phyloP scores from a whole-genome alignment of 2,329 filamentous ascomycete genomes.

The Epichloe scottii region DNA sequence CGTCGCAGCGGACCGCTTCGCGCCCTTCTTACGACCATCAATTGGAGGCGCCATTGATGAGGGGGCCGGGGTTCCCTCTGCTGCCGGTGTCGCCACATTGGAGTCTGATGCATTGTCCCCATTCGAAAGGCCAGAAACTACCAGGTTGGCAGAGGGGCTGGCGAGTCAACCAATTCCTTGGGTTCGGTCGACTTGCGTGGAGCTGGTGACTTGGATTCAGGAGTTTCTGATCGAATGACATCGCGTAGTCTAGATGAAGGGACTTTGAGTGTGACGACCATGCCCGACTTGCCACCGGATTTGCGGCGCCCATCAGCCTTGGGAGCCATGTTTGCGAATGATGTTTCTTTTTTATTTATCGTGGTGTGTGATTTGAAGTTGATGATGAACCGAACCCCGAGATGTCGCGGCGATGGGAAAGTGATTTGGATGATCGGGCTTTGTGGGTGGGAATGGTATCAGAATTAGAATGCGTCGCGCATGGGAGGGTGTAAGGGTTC shows the following conservation, averaged over 20 bases:
- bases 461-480: not conserved
- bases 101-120: slow-evolving; percentile 48
- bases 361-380: slow-evolving; percentile 6
- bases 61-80: slow-evolving; percentile 42
- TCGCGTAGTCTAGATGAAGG: slow-evolving; percentile 36
- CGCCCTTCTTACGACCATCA: slow-evolving; percentile 57
- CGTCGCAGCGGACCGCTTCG: slow-evolving; percentile 53
- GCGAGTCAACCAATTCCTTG: slow-evolving; percentile 31
- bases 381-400: not conserved
- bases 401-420: not conserved
- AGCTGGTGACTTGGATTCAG: slow-evolving; percentile 31
- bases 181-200: slow-evolving; percentile 18
- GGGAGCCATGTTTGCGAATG: slow-evolving; percentile 20
- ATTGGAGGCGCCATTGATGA: slow-evolving; percentile 46
- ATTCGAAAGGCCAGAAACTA: slow-evolving; percentile 30
- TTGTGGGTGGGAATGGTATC: not conserved
- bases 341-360: not conserved
- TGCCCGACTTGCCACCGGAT: slow-evolving; percentile 21
- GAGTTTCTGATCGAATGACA: slow-evolving; percentile 31
- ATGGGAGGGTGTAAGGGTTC: not conserved
- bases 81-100: slow-evolving; percentile 44
- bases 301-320: slow-evolving; percentile 24
- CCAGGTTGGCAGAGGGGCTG: slow-evolving; percentile 29
- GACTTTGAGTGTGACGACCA: slow-evolving; percentile 41
- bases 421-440: not conserved